These are phyloP conservation scores for Penicillium sp. DNA, from an alignment of 2,329 filamentous ascomycete species.

Conservation along the genomic window DNA sequence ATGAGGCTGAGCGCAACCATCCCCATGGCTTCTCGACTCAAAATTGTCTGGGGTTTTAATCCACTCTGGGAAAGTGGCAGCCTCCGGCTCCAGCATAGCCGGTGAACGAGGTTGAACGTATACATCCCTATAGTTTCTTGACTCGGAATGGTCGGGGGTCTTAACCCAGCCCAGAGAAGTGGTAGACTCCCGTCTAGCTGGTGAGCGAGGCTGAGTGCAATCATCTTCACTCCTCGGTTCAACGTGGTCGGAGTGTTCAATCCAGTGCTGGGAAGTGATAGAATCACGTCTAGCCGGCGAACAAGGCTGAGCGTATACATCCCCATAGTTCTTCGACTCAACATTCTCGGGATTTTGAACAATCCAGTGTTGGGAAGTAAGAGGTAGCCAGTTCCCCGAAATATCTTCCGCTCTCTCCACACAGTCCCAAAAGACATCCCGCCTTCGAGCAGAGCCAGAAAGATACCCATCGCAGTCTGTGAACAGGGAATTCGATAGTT, in stretches of 20 bases:
- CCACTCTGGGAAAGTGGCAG: no score
- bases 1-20: background rate
- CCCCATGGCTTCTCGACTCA: background rate
- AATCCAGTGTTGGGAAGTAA: background rate
- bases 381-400: background rate
- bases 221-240: no score
- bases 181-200: background rate
- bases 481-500: background rate
- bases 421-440: background rate
- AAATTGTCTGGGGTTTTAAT: background rate
- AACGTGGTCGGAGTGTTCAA: background rate
- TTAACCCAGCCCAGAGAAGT: background rate
- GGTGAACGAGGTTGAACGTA: background rate
- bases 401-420: background rate
- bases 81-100: background rate
- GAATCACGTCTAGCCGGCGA: background rate
- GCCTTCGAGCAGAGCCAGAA: background rate
- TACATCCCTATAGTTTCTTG: no score
- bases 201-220: background rate
- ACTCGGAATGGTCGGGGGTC: background rate
- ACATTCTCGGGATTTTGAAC: background rate
- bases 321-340: no score
- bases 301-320: background rate
- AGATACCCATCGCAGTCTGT: background rate
- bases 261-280: background rate